phyloP scores from a whole-genome alignment of 768 basidiomycete genomes.

The Clathrus columnatus region DNA sequence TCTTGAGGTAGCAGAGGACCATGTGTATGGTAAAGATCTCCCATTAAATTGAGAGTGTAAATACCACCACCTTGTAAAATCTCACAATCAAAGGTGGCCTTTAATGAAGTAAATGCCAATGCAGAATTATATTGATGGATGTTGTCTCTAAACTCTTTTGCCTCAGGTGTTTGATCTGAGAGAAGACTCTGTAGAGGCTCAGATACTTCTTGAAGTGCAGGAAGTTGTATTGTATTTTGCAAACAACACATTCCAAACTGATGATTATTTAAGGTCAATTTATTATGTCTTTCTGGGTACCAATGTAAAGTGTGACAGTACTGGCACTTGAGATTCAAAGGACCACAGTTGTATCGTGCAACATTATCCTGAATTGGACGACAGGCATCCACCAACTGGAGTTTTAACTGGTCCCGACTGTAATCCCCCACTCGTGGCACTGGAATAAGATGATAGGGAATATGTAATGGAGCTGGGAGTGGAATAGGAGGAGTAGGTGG shows the following conservation, averaged over 20 bases:
- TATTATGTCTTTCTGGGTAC: neutral
- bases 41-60: slow-evolving; percentile 9
- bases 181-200: too few species aligned
- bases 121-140: slow-evolving; percentile 35
- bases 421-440: neutral
- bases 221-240: slow-evolving; percentile 20
- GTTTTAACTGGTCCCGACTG: neutral
- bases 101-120: slow-evolving; percentile 32
- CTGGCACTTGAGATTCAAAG: slow-evolving; percentile 1
- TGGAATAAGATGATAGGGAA: neutral
- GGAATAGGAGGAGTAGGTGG: neutral
- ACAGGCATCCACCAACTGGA: neutral
- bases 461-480: neutral
- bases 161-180: slow-evolving; percentile 8
- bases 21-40: neutral
- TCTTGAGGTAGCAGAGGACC: neutral
- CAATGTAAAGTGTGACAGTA: slow-evolving; percentile 8
- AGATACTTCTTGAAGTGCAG: too few species aligned
- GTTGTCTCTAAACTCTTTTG: slow-evolving; percentile 24
- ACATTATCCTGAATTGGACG: neutral
- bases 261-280: neutral
- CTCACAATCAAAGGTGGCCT: slow-evolving; percentile 22
- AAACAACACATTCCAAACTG: slow-evolving; percentile 24
- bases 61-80: slow-evolving; percentile 24
- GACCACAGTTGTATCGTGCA: neutral